phyloP scores from a whole-genome alignment of 2,329 filamentous ascomycete species.

The Cytospora schulzeri region DNA sequence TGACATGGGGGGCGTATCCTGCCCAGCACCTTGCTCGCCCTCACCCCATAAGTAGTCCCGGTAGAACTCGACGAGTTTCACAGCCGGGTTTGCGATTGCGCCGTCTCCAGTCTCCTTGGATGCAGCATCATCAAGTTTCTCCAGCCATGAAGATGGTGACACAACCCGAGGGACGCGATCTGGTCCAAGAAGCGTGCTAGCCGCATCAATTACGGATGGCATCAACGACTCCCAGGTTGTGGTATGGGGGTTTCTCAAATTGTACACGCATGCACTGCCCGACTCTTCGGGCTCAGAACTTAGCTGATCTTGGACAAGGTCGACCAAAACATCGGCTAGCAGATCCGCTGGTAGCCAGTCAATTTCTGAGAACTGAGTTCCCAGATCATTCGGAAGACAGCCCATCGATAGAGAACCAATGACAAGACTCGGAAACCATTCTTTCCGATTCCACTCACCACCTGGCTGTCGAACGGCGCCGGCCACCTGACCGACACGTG shows the following conservation, averaged over 20 bases:
- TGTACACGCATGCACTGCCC: constrained; percentile 29
- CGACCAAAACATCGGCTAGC: constrained; percentile 40
- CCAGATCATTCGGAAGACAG: constrained; percentile 33
- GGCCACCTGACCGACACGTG: constrained; percentile 41
- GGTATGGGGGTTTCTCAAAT: constrained; percentile 35
- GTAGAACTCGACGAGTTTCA: constrained; percentile 38
- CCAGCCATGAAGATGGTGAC: constrained; percentile 27
- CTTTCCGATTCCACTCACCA: constrained; percentile 9
- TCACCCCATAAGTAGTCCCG: constrained; percentile 28
- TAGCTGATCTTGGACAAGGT: constrained; percentile 30
- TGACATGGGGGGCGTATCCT: constrained; percentile 3
- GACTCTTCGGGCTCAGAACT: too few species aligned
- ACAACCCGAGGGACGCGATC: not conserved
- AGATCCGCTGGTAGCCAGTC: constrained; percentile 50
- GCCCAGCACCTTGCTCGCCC: constrained; percentile 17
- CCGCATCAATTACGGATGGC: constrained; percentile 29
- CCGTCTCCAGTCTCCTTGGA: constrained; percentile 23
- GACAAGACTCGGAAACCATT: constrained; percentile 12
- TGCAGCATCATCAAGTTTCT: not conserved
- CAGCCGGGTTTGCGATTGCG: constrained; percentile 34
- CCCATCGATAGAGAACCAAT: constrained; percentile 13
- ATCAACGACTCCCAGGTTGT: constrained; percentile 32
- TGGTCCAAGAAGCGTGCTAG: not conserved
- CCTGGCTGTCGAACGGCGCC: constrained; percentile 29
- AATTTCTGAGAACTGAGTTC: constrained; percentile 36